phyloP scores from a whole-genome alignment of 2,329 filamentous ascomycete species.

The Aspergillus versicolor region DNA sequence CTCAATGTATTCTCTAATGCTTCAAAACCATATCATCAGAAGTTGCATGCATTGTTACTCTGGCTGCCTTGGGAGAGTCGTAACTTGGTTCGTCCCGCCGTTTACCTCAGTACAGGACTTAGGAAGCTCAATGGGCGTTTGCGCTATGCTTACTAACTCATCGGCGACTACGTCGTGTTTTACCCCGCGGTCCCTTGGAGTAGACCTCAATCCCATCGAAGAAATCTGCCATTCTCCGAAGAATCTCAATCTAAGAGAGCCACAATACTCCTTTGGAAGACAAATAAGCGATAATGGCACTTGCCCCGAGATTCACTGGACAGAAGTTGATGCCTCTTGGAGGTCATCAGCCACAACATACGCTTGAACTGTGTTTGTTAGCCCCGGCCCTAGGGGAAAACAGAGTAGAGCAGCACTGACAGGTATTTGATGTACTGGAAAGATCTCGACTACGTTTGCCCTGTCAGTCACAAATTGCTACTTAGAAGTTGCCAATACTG shows the following conservation, averaged over 20 bases:
- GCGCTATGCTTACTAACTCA: too few species aligned
- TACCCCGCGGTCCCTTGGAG: too few species aligned
- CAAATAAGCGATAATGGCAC: slow-evolving; percentile 48
- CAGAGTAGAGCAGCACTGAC: too few species aligned
- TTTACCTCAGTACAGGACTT: too few species aligned
- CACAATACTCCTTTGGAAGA: too few species aligned
- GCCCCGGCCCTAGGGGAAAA: background rate
- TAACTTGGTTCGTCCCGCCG: too few species aligned
- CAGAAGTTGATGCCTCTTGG: slow-evolving; percentile 38
- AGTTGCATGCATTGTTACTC: background rate
- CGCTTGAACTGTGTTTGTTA: slow-evolving; percentile 39
- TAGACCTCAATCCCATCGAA: too few species aligned
- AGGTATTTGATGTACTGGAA: background rate
- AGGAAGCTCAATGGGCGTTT: too few species aligned
- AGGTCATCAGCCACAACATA: slow-evolving; percentile 29
- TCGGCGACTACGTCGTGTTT: too few species aligned
- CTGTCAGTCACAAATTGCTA: slow-evolving; percentile 40
- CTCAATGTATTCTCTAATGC: background rate
- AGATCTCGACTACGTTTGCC: slow-evolving; percentile 90
- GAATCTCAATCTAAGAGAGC: too few species aligned
- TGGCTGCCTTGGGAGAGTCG: too few species aligned
- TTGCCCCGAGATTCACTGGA: slow-evolving; percentile 60
- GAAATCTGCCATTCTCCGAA: too few species aligned
- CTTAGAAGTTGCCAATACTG: background rate
- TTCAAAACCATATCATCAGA: background rate